Evolutionary conservation across 208 protist genomes (phyloP).

Genomic region (Trypanosomatidae sp.): DNA sequence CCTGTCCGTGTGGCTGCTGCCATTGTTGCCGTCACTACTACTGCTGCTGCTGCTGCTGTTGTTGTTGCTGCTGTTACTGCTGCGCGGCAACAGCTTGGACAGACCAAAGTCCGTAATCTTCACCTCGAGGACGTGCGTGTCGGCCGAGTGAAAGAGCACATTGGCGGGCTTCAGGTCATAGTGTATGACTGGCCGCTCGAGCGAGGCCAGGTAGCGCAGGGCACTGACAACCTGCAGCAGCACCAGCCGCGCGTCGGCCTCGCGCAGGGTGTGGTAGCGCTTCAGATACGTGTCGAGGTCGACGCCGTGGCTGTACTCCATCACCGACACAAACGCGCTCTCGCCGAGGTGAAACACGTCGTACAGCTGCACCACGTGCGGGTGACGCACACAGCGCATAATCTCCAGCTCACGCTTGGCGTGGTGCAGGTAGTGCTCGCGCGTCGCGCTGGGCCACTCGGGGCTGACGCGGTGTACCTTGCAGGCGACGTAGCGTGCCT

Average conservation of each 20-base stretch:
- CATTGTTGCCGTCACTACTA: not conserved
- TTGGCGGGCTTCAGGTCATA: slow-evolving; percentile 73
- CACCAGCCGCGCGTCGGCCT: slow-evolving; percentile 83
- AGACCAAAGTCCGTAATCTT: slow-evolving; percentile 97
- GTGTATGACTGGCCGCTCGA: slow-evolving; percentile 72
- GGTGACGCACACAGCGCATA: slow-evolving; percentile 81
- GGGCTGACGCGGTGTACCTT: slow-evolving; percentile 92
- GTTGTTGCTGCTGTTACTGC: not conserved
- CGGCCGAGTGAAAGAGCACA: slow-evolving; percentile 48
- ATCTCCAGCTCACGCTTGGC: slow-evolving; percentile 90
- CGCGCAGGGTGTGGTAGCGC: slow-evolving; percentile 50
- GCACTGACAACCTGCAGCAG: slow-evolving; percentile 85
- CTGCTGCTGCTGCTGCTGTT: too few relatives aligned
- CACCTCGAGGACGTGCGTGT: slow-evolving; percentile 57
- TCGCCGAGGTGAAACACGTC: slow-evolving; percentile 79
- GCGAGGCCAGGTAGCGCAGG: slow-evolving; percentile 84
- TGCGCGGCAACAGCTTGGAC: slow-evolving; percentile 84
- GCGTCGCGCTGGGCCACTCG: slow-evolving; percentile 78
- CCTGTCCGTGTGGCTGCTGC: too few relatives aligned
- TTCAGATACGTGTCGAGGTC: slow-evolving; percentile 90
- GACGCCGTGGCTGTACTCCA: slow-evolving; percentile 88
- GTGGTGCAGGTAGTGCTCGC: slow-evolving; percentile 87
- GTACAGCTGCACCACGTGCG: slow-evolving; percentile 62
- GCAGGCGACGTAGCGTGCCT: slow-evolving; percentile 85
- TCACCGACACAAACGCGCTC: slow-evolving; percentile 85